Evolutionary conservation across 139 green algal species (phyloP).

Genomic region (Raphidocelis subcapitata): DNA sequence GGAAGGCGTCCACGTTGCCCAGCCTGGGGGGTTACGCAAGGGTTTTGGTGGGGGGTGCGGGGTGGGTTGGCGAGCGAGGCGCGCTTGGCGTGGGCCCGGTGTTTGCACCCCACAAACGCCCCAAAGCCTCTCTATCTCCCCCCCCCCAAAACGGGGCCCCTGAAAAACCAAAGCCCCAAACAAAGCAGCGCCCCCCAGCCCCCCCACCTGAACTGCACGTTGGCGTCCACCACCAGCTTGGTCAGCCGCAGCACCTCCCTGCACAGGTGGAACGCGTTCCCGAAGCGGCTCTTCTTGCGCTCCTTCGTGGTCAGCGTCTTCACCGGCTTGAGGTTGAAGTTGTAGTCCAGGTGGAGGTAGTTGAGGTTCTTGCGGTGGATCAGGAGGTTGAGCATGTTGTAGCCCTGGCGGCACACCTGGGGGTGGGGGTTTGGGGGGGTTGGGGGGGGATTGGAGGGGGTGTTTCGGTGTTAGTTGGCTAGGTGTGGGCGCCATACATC

Average conservation of each 20-base stretch:
- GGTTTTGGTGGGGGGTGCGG: neutral
- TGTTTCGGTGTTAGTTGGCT: neutral
- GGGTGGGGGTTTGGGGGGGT: neutral
- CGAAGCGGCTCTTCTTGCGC: slow-evolving; percentile 98
- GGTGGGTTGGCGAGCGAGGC: no score
- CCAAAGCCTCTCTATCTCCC: no score
- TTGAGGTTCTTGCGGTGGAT: slow-evolving; percentile 99
- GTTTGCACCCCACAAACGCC: no score
- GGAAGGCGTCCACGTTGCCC: slow-evolving; percentile 99
- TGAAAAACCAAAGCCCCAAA: slow-evolving; percentile 2
- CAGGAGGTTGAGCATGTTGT: slow-evolving; percentile 99
- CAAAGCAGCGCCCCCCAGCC: neutral
- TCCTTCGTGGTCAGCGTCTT: slow-evolving; percentile 99
- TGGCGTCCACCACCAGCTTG: slow-evolving; percentile 97
- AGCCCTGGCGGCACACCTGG: slow-evolving; percentile 98
- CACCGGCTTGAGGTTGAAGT: slow-evolving; percentile 99
- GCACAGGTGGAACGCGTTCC: slow-evolving; percentile 99
- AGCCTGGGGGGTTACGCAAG: slow-evolving; percentile 63
- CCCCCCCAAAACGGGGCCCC: neutral
- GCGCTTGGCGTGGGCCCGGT: no score
- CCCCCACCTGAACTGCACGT: slow-evolving; percentile 87
- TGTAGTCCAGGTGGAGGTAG: slow-evolving; percentile 99
- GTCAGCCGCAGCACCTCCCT: slow-evolving; percentile 98
- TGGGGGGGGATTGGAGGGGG: neutral
- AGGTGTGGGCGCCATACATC: no score